phyloP scores from a whole-genome alignment of 2,329 filamentous ascomycete species.

The Calonectria fujianensis region DNA sequence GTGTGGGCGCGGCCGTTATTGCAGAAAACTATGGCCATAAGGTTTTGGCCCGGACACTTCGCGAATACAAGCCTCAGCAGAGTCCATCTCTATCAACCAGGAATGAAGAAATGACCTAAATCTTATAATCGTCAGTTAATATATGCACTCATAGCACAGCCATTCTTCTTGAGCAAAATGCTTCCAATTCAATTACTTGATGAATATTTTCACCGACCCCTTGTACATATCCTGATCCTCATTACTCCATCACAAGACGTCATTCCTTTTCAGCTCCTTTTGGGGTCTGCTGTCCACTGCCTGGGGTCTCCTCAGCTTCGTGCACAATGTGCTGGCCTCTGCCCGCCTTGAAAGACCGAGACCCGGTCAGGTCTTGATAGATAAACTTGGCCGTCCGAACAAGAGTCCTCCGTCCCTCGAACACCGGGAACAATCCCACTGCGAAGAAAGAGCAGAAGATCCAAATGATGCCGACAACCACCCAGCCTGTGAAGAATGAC shows the following conservation, averaged over 20 bases:
- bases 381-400: conserved; percentile 37
- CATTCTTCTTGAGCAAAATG: background rate
- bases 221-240: background rate
- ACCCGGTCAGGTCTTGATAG: conserved; percentile 32
- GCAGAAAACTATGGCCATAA: background rate
- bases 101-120: background rate
- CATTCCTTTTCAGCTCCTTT: conserved; percentile 29
- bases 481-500: conserved; percentile 84
- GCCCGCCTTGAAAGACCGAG: conserved; percentile 28
- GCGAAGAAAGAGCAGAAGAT: conserved; percentile 81
- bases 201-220: background rate
- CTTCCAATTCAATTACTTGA: background rate
- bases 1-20: background rate
- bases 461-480: conserved; percentile 83
- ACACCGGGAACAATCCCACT: conserved; percentile 88
- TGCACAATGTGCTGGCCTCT: conserved; percentile 1
- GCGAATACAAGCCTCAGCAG: background rate
- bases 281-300: conserved; percentile 27
- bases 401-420: conserved; percentile 80
- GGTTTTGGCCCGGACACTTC: background rate
- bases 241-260: background rate
- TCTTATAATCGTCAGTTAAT: background rate
- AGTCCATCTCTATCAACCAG: too few species aligned
- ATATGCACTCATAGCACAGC: background rate
- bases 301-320: conserved; percentile 25